Percentiles rank a stretch among this genome's conserved stretches.
These are phyloP conservation scores for Trichoderma virens DNA, from an alignment of 495 filamentous ascomycete genomes.

Conservation along the genomic window DNA sequence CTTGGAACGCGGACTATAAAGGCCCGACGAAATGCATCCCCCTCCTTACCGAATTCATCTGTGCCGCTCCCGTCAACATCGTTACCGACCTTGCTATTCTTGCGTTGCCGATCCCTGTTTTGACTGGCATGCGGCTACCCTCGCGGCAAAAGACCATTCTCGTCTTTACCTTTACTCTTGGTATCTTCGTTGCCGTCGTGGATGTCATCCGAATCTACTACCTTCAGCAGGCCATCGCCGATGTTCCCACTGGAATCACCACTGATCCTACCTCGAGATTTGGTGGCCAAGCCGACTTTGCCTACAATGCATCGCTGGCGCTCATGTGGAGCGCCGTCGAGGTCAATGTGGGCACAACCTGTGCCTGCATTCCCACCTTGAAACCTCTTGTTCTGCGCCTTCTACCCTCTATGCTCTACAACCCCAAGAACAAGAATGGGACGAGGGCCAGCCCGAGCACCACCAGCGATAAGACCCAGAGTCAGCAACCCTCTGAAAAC, in stretches of 20 bases:
- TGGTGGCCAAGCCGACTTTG: slow-evolving; percentile 33
- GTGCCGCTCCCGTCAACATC: slow-evolving; percentile 76
- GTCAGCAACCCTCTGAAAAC: not conserved
- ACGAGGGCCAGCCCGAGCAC: slow-evolving; percentile 20
- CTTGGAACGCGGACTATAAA: slow-evolving; percentile 39
- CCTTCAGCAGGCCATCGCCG: slow-evolving; percentile 60
- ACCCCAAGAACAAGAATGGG: slow-evolving; percentile 24
- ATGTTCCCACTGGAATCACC: slow-evolving; percentile 20
- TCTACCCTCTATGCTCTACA: slow-evolving; percentile 61
- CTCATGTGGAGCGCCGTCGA: slow-evolving; percentile 93
- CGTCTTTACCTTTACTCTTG: slow-evolving; percentile 71
- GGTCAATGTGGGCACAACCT: slow-evolving; percentile 82
- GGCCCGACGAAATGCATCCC: slow-evolving; percentile 52
- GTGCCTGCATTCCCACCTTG: slow-evolving; percentile 78
- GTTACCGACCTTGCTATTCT: slow-evolving; percentile 78
- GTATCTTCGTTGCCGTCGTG: slow-evolving; percentile 78
- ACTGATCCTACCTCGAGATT: slow-evolving; percentile 24
- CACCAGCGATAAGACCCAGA: slow-evolving; percentile 14
- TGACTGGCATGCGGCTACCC: slow-evolving; percentile 78
- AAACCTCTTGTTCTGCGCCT: slow-evolving; percentile 77
- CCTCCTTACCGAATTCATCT: slow-evolving; percentile 74
- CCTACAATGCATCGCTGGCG: slow-evolving; percentile 70
- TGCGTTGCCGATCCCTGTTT: slow-evolving; percentile 76
- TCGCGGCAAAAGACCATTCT: slow-evolving; percentile 77
- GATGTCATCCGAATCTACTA: slow-evolving; percentile 88